Base-by-base conservation (phyloP, 2,329 filamentous ascomycete genomes). In the Colletotrichum sp. region DNA sequence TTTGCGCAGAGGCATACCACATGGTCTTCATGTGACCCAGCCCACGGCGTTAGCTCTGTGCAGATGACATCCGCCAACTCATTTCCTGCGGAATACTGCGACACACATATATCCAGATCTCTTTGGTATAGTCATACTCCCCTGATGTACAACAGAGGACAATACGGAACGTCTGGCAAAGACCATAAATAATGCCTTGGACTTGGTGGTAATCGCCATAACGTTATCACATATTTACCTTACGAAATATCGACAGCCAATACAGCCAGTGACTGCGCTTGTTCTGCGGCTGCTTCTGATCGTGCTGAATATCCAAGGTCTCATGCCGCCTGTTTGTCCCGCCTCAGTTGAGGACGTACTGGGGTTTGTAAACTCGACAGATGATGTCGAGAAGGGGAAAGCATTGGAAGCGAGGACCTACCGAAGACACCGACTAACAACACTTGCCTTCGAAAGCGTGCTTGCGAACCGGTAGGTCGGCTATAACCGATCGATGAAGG, bases 361-460 rank as follows among this genome's bases (percentile, higher is more conserved):
- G 6, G 43, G 43, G 6, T 13, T 48, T 3, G n/a, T 48, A 21
- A 21, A 13, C 43, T 48, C 43, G 10, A 7, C n/a, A 48, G 43
- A 48, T 43, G 43, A 48, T 48, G n/a, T 21, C 0, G 43, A 48
- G n/a, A 48, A 21, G n/a, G 9, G 6, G 10, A 48, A 4, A 48
- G 6, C 6, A 21, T 48, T 48, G 43, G 10, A 48, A 48, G 43
- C n/a, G 43, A 48, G 43, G 6, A n/a, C 1, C 39, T 48, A 4
- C 2, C 0, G 16, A n/a, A 18, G 39, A 2, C 18, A 2, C 18
- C 9, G 39, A 43, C 39, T n/a, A 3, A n/a, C 3, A 2, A 12
- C 39, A 3, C 18, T n/a, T 48, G 39, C 18, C 18, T n/a, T n/a
- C 18, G 39, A n/a, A 48, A 1, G 0, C 0, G 9, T 48, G 0